Evolutionary conservation across 139 green algal species (phyloP), one percentile per base, ranked within the genome.

Genomic region (Nannochloris sp.): DNA sequence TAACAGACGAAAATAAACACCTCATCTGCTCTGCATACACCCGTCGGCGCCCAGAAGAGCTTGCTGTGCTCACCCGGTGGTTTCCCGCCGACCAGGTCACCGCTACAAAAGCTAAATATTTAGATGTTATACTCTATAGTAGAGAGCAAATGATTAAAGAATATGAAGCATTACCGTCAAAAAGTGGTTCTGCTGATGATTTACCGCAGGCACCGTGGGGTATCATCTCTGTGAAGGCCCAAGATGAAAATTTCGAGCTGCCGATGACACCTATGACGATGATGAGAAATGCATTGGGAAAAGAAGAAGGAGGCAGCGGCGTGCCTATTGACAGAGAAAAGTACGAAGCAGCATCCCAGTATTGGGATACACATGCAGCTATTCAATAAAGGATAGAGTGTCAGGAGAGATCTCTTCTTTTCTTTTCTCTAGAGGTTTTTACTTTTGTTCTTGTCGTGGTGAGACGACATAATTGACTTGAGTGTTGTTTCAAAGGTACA

Each of bases 251-350:
- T 15, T 86, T 78, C 46, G 92, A 98, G 80, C 92, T 83, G 2
- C 92, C 92, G 14, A 94, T 95, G 86, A 65, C 93, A 77, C 92
- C 92, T 10, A 97, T 97, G 75, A 98, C 92, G 2, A 95, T 96
- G 68, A 85, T 98, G 81, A 77, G 92, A 5, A 98, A 98, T 68
- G 76, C 90, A 31, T 64, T 97, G 36, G 92, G 92, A 0, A 71
- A 72, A 3, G 83, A 89, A n/a, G 82, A 98, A 69, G 92, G 92
- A 25, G 92, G 92, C 36, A 92, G 81, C 42, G 91, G 92, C 1
- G 90, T 98, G 33, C 33, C 85, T 0, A 47, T 98, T 13, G 75
- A 95, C 31, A 68, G 72, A 19, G 73, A 78, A 2, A 63, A 74
- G 10, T 98, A 98, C 61, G 70, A 89, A 54, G 71, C 56, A n/a